phyloP scores from a whole-genome alignment of 148 eudicot genomes.

The Camellia granthamiana region DNA sequence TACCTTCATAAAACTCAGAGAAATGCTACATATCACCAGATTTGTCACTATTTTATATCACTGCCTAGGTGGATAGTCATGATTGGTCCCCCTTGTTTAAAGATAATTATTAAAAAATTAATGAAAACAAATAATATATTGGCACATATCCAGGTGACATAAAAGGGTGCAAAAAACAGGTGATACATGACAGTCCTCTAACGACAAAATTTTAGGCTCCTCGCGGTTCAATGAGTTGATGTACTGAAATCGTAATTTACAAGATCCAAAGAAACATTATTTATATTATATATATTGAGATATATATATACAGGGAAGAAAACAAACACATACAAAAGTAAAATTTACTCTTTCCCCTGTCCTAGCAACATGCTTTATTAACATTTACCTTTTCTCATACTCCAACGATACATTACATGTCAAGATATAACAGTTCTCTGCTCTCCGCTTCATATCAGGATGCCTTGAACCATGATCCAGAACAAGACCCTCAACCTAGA shows the following conservation, averaged over 20 bases:
- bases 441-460: slow-evolving; percentile 97
- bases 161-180: too few relatives aligned
- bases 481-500: slow-evolving; percentile 93
- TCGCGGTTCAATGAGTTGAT: background rate
- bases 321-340: background rate
- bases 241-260: background rate
- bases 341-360: background rate
- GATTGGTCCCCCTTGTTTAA: too few relatives aligned
- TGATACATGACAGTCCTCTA: too few relatives aligned
- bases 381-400: slow-evolving; percentile 88
- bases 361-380: background rate
- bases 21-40: too few relatives aligned
- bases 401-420: slow-evolving; percentile 90
- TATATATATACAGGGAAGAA: background rate
- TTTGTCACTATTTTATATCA: too few relatives aligned
- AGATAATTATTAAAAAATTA: too few relatives aligned
- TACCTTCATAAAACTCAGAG: background rate
- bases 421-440: slow-evolving; percentile 81
- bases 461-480: slow-evolving; percentile 99
- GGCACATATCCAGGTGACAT: too few relatives aligned
- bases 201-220: background rate
- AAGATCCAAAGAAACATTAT: background rate
- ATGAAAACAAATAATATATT: too few relatives aligned
- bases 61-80: too few relatives aligned
- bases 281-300: background rate